Percentiles rank a stretch among this genome's conserved stretches.
These are phyloP conservation scores for Picea mariana DNA, from an alignment of 83 land plant genomes.

Conservation along the genomic window DNA sequence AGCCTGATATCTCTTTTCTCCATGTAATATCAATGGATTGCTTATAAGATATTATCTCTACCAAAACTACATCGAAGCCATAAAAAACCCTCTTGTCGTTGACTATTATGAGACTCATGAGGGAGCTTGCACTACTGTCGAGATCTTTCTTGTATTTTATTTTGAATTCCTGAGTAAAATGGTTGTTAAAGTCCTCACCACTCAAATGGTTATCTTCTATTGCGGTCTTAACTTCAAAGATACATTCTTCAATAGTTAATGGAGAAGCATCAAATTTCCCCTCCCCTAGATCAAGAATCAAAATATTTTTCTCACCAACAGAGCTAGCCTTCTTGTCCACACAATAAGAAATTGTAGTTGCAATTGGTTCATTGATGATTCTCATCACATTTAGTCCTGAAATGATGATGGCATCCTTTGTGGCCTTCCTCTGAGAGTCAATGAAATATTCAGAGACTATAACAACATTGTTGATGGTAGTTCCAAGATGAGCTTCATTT, in stretches of 20 bases:
- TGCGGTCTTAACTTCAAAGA: conserved; percentile 63
- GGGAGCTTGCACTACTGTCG: conserved; percentile 59
- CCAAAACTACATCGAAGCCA: too few species aligned
- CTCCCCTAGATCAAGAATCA: conserved; percentile 27
- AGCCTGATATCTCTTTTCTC: too few species aligned
- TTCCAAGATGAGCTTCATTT: conserved; percentile 40
- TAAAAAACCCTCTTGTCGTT: too few species aligned
- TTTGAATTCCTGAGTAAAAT: conserved; percentile 71
- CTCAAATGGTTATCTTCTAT: conserved; percentile 74
- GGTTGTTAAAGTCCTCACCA: conserved; percentile 66
- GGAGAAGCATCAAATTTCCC: conserved; percentile 46
- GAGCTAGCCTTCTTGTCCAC: conserved; percentile 30
- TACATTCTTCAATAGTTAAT: too few species aligned
- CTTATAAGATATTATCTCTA: too few species aligned
- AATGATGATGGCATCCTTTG: conserved; percentile 29
- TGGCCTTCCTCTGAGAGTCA: conserved; percentile 38
- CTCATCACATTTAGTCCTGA: too few species aligned
- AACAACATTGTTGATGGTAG: conserved; percentile 42
- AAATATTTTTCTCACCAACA: conserved; percentile 26
- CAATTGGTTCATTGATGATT: conserved; percentile 35
- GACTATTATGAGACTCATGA: conserved; percentile 60
- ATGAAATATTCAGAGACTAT: conserved; percentile 46
- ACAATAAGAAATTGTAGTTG: conserved; percentile 31
- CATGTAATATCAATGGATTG: too few species aligned
- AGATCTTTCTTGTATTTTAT: conserved; percentile 69